A percentile compares a stretch with the other conserved stretches of the same genome.
These are phyloP conservation scores for Patellifolia procumbens DNA, from an alignment of 179 eudicot genomes.

Conservation along the genomic window DNA sequence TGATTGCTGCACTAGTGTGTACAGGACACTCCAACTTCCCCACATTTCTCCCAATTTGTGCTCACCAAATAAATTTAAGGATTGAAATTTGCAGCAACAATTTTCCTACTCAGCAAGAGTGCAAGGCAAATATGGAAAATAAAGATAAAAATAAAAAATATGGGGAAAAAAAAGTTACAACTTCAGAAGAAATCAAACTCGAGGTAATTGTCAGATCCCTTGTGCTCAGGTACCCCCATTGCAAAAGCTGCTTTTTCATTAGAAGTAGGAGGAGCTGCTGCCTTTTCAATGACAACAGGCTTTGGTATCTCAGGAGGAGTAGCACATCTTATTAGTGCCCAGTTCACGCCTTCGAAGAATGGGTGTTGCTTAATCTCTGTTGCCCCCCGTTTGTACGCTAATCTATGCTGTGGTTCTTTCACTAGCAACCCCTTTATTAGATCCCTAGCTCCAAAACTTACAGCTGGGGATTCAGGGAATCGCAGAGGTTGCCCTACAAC, in stretches of 20 bases:
- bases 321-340: conserved; percentile 84
- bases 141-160: conserved; percentile 23
- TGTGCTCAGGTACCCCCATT: conserved; percentile 42
- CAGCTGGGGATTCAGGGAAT: conserved; percentile 68
- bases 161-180: not conserved
- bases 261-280: conserved; percentile 25
- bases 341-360: conserved; percentile 76
- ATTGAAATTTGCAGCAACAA: not conserved
- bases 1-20: not conserved
- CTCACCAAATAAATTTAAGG: not conserved
- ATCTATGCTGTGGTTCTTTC: conserved; percentile 79
- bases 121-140: not conserved
- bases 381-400: conserved; percentile 78
- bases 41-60: conserved; percentile 10
- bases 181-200: conserved; percentile 66
- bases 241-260: conserved; percentile 33
- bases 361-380: conserved; percentile 86
- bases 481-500: conserved; percentile 87
- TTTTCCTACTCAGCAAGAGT: conserved; percentile 5
- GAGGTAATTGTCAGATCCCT: conserved; percentile 66
- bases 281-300: conserved; percentile 38
- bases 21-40: not conserved
- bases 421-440: conserved; percentile 71
- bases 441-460: conserved; percentile 80
- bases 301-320: conserved; percentile 74